Conservation (phyloP, 768 basidiomycete species). For the Exsudoporus frostii region DNA sequence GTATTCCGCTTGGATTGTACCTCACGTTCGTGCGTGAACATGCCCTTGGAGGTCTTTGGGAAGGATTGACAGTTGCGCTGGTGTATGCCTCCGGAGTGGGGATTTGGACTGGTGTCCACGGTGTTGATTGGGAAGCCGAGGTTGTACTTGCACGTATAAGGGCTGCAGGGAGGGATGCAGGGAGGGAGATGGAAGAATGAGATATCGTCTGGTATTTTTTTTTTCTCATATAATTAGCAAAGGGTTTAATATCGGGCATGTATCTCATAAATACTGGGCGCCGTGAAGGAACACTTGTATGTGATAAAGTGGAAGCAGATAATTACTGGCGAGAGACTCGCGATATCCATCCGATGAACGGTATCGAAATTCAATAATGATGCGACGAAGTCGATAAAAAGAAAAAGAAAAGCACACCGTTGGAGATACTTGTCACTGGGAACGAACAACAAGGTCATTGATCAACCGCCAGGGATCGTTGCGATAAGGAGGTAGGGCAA, state of each 20-base stretch:
- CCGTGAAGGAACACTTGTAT: background rate
- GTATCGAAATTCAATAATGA: background rate
- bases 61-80: constrained; percentile 71
- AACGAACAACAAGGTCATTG: background rate
- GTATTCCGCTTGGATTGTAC: constrained; percentile 79
- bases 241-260: too few relatives aligned
- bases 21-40: constrained; percentile 61
- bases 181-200: constrained; percentile 15
- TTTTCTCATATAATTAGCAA: too few relatives aligned
- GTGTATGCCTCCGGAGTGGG: constrained; percentile 59
- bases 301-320: background rate
- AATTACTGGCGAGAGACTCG: background rate
- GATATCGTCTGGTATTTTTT: too few relatives aligned
- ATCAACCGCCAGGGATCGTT: background rate
- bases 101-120: constrained; percentile 45
- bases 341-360: too few relatives aligned
- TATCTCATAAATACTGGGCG: too few relatives aligned
- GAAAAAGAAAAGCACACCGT: background rate
- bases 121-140: constrained; percentile 72
- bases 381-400: background rate
- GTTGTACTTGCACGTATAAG: constrained; percentile 14
- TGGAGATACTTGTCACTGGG: background rate
- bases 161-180: constrained; percentile 40
- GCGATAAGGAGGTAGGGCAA: background rate
- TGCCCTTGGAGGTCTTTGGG: constrained; percentile 77